Base-by-base conservation (phyloP, 1,284 basidiomycete species). In the Porphyrellus sp. region DNA sequence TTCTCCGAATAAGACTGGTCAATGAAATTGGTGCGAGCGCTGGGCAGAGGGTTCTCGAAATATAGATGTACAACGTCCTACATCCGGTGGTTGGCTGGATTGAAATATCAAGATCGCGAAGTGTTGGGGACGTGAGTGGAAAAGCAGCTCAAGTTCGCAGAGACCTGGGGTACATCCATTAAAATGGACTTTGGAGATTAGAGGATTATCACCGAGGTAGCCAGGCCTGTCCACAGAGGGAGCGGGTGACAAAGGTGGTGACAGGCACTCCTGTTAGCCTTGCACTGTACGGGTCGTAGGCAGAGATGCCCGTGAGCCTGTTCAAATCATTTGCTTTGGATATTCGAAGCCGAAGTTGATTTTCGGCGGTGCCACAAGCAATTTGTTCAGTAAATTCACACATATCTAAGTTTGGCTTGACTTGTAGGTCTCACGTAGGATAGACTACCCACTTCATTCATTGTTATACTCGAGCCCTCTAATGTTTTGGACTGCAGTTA, bases 31-130 rank as follows among this genome's bases (percentile, higher is more conserved):
- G 18, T 18, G 7, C 40, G 49, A 41, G 46, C 50, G 15, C 52
- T 43, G 15, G 70, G 64, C 8, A 75, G 62, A 31, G 61, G 59
- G 41, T 69, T 55, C 28, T 66, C 61, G 6, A 74, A 59, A 38
- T 70, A 56, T 6, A 76, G 54, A 15, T 57, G 53, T 38, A 54
- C 58, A n/a, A 76, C 59, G 20, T 42, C 23, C 6, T 65, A 69
- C 68, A 71, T 69, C 38, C 50, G 54, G n/a, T 56, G 35, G 61
- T 57, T 0, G 66, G 68, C 15, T 60, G 64, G 43, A 55, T 52
- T 8, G 59, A 48, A 1, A 37, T 6, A 39, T 57, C 45, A 7
- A 69, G 55, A 49, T 65, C 47, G 35, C 62, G 49, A 27, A 73
- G 50, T 8, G 68, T 41, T 1, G 63, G 55, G 2, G 64, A 67